These are phyloP conservation scores for Phytophthora hybrid DNA, from an alignment of 352 stramenopile species.

Conservation along the genomic window DNA sequence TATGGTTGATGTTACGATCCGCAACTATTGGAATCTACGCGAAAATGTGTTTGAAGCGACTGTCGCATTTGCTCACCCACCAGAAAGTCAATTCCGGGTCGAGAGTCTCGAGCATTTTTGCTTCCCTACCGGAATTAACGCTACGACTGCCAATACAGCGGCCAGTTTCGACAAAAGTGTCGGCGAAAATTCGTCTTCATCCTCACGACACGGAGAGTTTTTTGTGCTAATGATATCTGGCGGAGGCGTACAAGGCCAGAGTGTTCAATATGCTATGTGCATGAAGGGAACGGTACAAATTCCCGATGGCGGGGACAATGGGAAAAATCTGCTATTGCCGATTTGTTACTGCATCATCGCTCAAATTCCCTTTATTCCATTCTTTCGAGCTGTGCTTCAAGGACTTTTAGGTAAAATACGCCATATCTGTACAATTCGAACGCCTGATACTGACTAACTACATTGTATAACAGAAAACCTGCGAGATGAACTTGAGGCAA, in stretches of 20 bases:
- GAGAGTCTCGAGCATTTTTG: slow-evolving; percentile 83
- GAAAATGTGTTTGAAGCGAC: slow-evolving; percentile 64
- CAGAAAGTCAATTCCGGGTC: slow-evolving; percentile 69
- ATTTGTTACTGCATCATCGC: slow-evolving; percentile 66
- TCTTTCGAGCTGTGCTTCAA: slow-evolving; percentile 47
- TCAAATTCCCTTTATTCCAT: slow-evolving; percentile 52
- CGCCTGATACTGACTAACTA: neutral
- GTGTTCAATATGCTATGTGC: slow-evolving; percentile 65
- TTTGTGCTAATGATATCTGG: slow-evolving; percentile 68
- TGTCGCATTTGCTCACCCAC: slow-evolving; percentile 70
- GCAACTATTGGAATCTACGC: slow-evolving; percentile 52
- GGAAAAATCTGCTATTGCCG: slow-evolving; percentile 27
- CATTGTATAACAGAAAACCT: slow-evolving; percentile 28
- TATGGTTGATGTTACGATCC: slow-evolving; percentile 52
- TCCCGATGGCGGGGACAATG: slow-evolving; percentile 13
- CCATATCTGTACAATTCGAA: neutral
- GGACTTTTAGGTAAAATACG: slow-evolving; percentile 44
- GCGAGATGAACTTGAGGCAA: slow-evolving; percentile 20
- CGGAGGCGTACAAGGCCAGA: slow-evolving; percentile 55
- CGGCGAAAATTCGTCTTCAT: neutral
- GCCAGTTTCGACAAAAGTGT: neutral
- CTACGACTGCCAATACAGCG: neutral
- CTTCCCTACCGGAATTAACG: slow-evolving; percentile 57
- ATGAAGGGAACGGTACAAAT: slow-evolving; percentile 52
- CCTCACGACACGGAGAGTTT: slow-evolving; percentile 33